Base-by-base conservation (phyloP, 129 eudicot species). In the Silybum marianum region DNA sequence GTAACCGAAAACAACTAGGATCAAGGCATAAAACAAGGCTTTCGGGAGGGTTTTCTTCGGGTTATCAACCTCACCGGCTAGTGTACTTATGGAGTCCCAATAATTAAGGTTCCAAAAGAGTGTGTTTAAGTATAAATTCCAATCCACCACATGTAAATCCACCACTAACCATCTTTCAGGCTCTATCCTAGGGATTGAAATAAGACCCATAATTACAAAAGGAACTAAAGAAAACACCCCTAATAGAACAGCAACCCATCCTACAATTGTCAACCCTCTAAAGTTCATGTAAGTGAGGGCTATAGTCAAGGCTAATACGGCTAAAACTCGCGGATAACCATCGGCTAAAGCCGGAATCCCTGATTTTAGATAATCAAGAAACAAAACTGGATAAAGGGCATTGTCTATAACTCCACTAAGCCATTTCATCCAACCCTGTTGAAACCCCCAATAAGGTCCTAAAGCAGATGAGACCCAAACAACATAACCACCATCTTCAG, bases 341-440 rank as follows among this genome's bases (percentile, higher is more conserved):
- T 85, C 86, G 3, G 86, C 92, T 13, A 92, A 79, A 3, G 74
- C 88, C 3, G 97, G 97, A 12, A 90, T 81, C 6, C 87, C 94
- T 2, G 95, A 90, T 30, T 92, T 88, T 26, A 92, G 81, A 65
- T 92, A 92, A 85, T 92, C 97, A 12, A 92, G 94, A 85, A 92
- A 92, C 74, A 92, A 46, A 46, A 90, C 90, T 0, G 97, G 97
- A 84, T 92, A 92, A 2, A 92, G 83, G 10, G 97, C 95, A 48
- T 92, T 92, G 76, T 92, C 97, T 8, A 92, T 90, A 13, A 92
- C 97, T 51, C 94, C 97, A 63, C 94, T 88, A 9, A 90, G 90
- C 97, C 97, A 92, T 81, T 92, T 92, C 97, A 92, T 87, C 97
- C 97, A 92, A 30, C 97, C 97, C 48, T 92, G 97, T 79, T 92